Base-by-base conservation (phyloP, 768 basidiomycete genomes). In the Boletus eberwhitei region DNA sequence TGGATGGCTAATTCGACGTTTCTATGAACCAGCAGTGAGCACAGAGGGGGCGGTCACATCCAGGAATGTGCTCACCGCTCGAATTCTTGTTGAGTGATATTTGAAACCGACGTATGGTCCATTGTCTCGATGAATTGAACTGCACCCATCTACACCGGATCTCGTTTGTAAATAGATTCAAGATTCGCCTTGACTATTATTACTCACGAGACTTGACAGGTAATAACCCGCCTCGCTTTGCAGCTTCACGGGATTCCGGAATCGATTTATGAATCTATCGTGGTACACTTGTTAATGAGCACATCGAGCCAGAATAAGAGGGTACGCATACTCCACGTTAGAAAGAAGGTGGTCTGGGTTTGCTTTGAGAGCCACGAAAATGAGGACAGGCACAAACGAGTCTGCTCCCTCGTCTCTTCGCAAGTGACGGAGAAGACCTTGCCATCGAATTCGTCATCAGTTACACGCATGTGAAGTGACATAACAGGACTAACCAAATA, bases 161-260 rank as follows among this genome's bases (percentile, higher is more conserved):
- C 55, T 44, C 24, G 44, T 40, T 47, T 41, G 59, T 59, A 12
- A 55, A 47, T 17, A 21, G 50, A 47, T 41, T 40, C 11, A 19
- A 14, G 49, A 12, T 5, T 56, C 8, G 5, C 31, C 8, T 8
- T 22, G 4, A 24, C 0, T 57, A 24, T 34, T 0, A 40, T 14
- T 35, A 71, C 87, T 62, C 61, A 94, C 95, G 50, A 99, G 78
- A 74, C 93, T 96, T 0, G 95, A 97, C 7, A 99, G 77, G 71
- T 99, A 98, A 70, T 99, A 98, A 0, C 95, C 97, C 5, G 93
- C 88, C 72, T 99, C 97, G 52, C 95, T 93, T 62, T 93, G 90
- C 36, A 99, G 73, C 68, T 93, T 96, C 4, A 77, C 75, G 0
- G 94, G 90, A 66, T 90, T 93, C 38, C 97, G 79, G 68, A 98